A percentile compares a stretch with the other conserved stretches of the same genome.
Conservation (phyloP, 495 filamentous ascomycete genomes). For the Glutinoglossum americanum region DNA sequence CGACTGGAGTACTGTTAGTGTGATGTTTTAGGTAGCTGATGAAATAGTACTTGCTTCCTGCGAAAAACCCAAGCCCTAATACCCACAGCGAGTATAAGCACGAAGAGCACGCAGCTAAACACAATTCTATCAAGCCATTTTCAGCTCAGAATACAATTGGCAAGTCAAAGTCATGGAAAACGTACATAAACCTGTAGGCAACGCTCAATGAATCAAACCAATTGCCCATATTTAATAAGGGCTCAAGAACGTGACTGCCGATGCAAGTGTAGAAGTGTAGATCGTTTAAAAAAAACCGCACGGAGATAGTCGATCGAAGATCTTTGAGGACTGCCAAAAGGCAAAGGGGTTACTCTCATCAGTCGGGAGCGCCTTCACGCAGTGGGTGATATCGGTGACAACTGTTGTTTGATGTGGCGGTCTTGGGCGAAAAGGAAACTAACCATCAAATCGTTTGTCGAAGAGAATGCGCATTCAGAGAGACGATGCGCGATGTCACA, state of each 20-base stretch:
- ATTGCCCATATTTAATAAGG: not conserved
- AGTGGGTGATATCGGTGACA: too few relatives aligned
- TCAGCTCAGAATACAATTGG: not conserved
- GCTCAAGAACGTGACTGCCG: not conserved
- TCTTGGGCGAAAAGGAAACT: too few relatives aligned
- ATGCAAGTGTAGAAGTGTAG: not conserved
- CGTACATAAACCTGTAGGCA: not conserved
- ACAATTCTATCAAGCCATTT: not conserved
- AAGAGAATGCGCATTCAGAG: not conserved
- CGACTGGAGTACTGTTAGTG: not conserved
- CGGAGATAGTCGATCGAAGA: too few relatives aligned
- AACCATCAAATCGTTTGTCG: too few relatives aligned
- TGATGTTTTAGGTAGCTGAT: not conserved
- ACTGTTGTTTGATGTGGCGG: too few relatives aligned
- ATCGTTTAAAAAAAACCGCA: too few relatives aligned
- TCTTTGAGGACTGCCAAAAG: too few relatives aligned
- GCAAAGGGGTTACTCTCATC: too few relatives aligned
- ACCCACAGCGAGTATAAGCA: not conserved
- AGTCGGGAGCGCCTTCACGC: too few relatives aligned
- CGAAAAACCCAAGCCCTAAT: not conserved
- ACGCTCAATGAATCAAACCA: not conserved
- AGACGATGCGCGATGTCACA: not conserved
- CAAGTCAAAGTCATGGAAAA: not conserved
- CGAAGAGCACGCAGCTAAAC: not conserved
- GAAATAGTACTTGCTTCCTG: not conserved